Conservation (phyloP, 2,329 filamentous ascomycete species). For the Phyllosticta paracitricarpa region DNA sequence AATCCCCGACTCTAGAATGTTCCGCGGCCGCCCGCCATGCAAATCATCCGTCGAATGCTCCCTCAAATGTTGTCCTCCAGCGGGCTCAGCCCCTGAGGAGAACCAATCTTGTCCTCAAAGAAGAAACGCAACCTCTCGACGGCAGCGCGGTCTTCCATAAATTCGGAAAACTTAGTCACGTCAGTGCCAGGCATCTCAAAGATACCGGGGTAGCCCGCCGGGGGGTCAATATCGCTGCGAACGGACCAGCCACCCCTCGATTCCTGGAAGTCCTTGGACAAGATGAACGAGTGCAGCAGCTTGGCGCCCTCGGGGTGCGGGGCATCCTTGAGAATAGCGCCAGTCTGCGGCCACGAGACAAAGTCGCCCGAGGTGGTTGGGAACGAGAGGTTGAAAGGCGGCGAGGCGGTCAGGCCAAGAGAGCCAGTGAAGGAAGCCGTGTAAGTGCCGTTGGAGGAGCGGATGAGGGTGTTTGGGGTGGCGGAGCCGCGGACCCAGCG, state of each 20-base stretch:
- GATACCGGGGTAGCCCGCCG: slow-evolving; percentile 20
- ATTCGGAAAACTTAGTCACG: slow-evolving; percentile 29
- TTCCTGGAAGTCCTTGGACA: slow-evolving; percentile 33
- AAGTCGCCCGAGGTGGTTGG: slow-evolving; percentile 31
- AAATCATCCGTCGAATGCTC: too few relatives aligned
- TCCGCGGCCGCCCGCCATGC: too few relatives aligned
- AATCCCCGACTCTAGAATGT: too few relatives aligned
- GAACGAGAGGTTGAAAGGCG: slow-evolving; percentile 14
- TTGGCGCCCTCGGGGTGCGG: slow-evolving; percentile 43
- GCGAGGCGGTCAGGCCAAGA: neutral
- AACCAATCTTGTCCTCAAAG: slow-evolving; percentile 35
- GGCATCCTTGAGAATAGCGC: slow-evolving; percentile 39
- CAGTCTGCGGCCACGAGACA: slow-evolving; percentile 41
- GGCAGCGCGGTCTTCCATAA: slow-evolving; percentile 32
- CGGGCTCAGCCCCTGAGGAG: slow-evolving; percentile 34
- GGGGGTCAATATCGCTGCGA: slow-evolving; percentile 24
- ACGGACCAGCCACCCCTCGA: slow-evolving; percentile 25
- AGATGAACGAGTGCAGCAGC: slow-evolving; percentile 39
- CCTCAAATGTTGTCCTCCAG: slow-evolving; percentile 19
- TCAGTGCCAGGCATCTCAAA: slow-evolving; percentile 27
- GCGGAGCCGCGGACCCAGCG: slow-evolving; percentile 44
- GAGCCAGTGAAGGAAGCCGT: slow-evolving; percentile 15
- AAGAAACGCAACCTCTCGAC: slow-evolving; percentile 35
- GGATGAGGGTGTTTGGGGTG: slow-evolving; percentile 32
- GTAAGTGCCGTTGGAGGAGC: slow-evolving; percentile 16